phyloP scores from a whole-genome alignment of 306 rosid species.

The Chamaecrista fasciculata region DNA sequence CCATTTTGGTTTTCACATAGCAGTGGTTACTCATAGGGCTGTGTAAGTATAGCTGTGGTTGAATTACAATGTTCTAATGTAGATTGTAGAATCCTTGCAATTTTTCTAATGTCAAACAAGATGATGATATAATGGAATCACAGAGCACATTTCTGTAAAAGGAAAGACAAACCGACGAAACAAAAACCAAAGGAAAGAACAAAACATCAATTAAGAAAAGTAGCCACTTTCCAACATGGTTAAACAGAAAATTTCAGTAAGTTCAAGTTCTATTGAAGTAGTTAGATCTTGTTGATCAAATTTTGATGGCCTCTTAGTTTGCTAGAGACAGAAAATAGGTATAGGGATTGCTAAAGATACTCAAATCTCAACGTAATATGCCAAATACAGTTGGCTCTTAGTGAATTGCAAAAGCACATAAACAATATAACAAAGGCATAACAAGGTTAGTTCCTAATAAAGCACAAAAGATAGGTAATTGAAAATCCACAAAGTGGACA shows the following conservation, averaged over 20 bases:
- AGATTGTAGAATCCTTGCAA: neutral
- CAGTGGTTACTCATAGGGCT: neutral
- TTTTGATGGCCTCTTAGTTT: neutral
- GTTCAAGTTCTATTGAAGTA: neutral
- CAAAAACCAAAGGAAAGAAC: neutral
- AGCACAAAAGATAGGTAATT: conserved; percentile 2
- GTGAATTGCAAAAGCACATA: neutral
- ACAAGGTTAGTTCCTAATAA: neutral
- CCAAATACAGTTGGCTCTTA: neutral
- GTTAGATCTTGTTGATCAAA: neutral
- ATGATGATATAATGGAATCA: neutral
- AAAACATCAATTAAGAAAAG: neutral
- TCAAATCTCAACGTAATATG: conserved; percentile 15
- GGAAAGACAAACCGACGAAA: neutral
- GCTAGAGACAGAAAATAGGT: conserved; percentile 6
- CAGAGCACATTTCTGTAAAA: neutral
- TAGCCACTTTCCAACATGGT: neutral
- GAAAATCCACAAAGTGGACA: neutral
- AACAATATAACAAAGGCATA: neutral
- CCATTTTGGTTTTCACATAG: no score
- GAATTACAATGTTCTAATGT: neutral
- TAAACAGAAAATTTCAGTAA: neutral
- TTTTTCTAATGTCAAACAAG: neutral
- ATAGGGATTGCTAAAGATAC: neutral
- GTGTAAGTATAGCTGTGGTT: neutral